These are phyloP conservation scores for Acanthamoeba culbertsoni DNA, from an alignment of 208 protist species.

Conservation along the genomic window DNA sequence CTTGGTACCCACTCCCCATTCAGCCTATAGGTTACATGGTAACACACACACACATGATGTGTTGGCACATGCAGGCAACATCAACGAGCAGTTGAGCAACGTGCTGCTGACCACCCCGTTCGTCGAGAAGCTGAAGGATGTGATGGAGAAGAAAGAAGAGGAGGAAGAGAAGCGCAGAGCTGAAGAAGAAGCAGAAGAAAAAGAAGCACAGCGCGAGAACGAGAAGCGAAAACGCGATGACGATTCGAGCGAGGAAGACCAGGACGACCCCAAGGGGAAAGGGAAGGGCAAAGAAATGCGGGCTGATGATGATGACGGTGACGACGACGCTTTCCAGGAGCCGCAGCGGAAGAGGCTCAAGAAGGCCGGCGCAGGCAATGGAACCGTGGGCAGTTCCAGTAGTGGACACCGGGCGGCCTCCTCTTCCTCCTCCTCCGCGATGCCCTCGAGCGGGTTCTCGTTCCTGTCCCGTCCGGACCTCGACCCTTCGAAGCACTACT, in stretches of 20 bases:
- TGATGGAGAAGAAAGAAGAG: neutral
- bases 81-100: slow-evolving; percentile 22
- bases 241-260: neutral
- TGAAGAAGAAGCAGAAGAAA: neutral
- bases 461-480: neutral
- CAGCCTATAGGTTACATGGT: neutral
- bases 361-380: neutral
- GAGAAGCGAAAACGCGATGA: neutral
- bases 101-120: neutral
- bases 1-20: neutral
- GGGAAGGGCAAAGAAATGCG: neutral
- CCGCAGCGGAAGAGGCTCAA: neutral
- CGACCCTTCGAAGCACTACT: neutral
- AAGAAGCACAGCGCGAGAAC: neutral
- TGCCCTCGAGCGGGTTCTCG: neutral
- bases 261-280: neutral
- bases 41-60: neutral
- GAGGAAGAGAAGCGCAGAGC: neutral
- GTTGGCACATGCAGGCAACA: neutral
- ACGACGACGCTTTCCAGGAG: neutral
- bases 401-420: neutral
- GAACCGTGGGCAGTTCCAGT: neutral
- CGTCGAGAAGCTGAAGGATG: neutral
- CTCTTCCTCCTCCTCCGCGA: no score
- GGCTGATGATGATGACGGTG: neutral